phyloP scores from a whole-genome alignment of 129 eudicot species.

The Tagetes erecta region DNA sequence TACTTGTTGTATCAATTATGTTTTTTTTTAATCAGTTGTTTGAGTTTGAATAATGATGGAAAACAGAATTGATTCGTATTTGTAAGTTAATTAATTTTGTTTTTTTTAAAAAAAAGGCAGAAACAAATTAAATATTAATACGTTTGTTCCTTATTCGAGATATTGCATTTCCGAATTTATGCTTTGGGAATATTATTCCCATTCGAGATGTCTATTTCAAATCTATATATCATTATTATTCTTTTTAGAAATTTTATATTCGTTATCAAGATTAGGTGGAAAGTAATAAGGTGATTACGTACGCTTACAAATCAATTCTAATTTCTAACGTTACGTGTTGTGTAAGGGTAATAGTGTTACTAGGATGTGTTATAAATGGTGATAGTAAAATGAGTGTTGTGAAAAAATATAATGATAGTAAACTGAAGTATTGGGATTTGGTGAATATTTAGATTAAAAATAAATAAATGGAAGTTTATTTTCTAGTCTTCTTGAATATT shows the following conservation, averaged over 20 bases:
- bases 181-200: constrained; percentile 36
- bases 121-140: constrained; percentile 28
- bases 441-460: too few relatives aligned
- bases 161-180: constrained; percentile 19
- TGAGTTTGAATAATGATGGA: background rate
- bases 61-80: background rate
- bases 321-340: too few relatives aligned
- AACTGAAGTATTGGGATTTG: too few relatives aligned
- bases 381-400: too few relatives aligned
- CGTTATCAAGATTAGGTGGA: constrained; percentile 25
- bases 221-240: constrained; percentile 17
- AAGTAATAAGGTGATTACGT: constrained; percentile 7
- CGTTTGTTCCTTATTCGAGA: constrained; percentile 23
- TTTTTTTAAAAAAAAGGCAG: background rate
- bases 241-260: constrained; percentile 23
- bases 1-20: background rate
- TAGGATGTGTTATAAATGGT: too few relatives aligned
- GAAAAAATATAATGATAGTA: too few relatives aligned
- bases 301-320: background rate
- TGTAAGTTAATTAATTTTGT: background rate
- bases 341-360: too few relatives aligned
- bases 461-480: too few relatives aligned
- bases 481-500: too few relatives aligned
- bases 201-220: constrained; percentile 25
- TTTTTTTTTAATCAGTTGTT: background rate